phyloP scores from a whole-genome alignment of 371 early-diverging fungal genomes.

The Syncephalis fuscata region DNA sequence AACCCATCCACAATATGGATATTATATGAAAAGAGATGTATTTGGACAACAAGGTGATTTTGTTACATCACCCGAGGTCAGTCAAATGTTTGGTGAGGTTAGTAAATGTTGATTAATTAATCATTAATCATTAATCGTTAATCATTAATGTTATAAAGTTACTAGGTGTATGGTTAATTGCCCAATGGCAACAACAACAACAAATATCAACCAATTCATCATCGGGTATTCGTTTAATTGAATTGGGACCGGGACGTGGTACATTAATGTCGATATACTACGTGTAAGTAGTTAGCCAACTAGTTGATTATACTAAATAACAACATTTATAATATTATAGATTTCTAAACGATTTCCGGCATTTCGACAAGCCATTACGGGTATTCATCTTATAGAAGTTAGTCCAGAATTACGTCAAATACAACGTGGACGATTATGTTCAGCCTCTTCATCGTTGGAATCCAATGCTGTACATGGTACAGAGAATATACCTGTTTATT shows the following conservation, averaged over 20 bases:
- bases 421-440: slow-evolving; percentile 40
- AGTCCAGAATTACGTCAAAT: slow-evolving; percentile 24
- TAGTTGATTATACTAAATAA: not conserved
- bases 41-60: slow-evolving; percentile 93
- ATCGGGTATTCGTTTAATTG: slow-evolving; percentile 47
- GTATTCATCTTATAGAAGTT: slow-evolving; percentile 59
- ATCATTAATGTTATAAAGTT: slow-evolving; percentile 22
- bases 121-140: slow-evolving; percentile 6
- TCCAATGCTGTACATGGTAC: slow-evolving; percentile 8
- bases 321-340: slow-evolving; percentile 5
- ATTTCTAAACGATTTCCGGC: slow-evolving; percentile 32
- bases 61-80: slow-evolving; percentile 90
- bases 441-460: slow-evolving; percentile 17
- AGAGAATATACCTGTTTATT: slow-evolving; percentile 37
- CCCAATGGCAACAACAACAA: slow-evolving; percentile 34
- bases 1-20: slow-evolving; percentile 80
- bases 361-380: slow-evolving; percentile 27
- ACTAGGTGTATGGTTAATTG: slow-evolving; percentile 61
- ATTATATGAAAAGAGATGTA: slow-evolving; percentile 81
- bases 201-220: slow-evolving; percentile 22
- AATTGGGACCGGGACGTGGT: slow-evolving; percentile 90
- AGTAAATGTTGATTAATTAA: not conserved
- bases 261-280: slow-evolving; percentile 87
- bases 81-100: slow-evolving; percentile 95
- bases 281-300: slow-evolving; percentile 25